Evolutionary conservation across 495 filamentous ascomycete genomes (phyloP).

Genomic region (Penicillium samsonianum): DNA sequence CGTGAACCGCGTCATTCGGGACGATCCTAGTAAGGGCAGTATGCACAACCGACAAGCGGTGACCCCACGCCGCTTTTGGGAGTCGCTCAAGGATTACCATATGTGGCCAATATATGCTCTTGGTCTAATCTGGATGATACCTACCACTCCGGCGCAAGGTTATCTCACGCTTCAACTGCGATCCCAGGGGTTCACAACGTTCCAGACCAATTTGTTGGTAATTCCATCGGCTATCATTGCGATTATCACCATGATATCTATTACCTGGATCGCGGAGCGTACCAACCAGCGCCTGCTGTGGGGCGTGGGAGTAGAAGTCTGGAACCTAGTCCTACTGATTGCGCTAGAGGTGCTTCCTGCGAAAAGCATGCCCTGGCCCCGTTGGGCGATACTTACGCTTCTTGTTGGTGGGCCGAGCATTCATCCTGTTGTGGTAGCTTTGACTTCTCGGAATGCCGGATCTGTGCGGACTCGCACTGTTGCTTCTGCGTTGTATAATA

Average conservation of each 20-base stretch:
- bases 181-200: constrained; percentile 61
- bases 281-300: constrained; percentile 53
- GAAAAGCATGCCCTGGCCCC: constrained; percentile 47
- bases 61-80: constrained; percentile 45
- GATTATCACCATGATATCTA: constrained; percentile 41
- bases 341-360: constrained; percentile 44
- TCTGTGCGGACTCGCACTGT: constrained; percentile 65
- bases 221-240: constrained; percentile 57
- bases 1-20: constrained; percentile 70
- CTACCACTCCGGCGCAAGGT: constrained; percentile 35
- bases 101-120: constrained; percentile 55
- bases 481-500: constrained; percentile 66
- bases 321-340: constrained; percentile 56
- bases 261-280: constrained; percentile 53
- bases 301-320: constrained; percentile 50
- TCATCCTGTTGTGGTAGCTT: constrained; percentile 66
- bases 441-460: constrained; percentile 64
- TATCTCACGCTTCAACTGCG: constrained; percentile 65
- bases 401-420: constrained; percentile 58
- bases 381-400: constrained; percentile 52
- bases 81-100: constrained; percentile 54
- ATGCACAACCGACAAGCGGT: constrained; percentile 64
- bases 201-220: constrained; percentile 56
- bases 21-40: constrained; percentile 69
- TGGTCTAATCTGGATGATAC: constrained; percentile 54